Conservation (phyloP, 148 eudicot genomes). For the Heliosperma pusillum region DNA sequence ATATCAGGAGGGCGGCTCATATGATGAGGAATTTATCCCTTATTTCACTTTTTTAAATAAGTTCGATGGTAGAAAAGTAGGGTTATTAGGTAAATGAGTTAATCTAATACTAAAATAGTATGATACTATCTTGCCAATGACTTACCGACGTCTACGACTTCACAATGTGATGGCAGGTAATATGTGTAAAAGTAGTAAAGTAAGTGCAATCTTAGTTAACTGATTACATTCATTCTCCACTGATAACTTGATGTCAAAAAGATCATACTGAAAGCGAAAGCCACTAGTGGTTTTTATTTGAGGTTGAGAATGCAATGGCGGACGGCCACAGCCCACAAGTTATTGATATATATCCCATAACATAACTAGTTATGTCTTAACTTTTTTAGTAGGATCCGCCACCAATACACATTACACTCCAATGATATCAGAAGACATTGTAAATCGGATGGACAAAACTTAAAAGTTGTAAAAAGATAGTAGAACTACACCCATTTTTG, state of each 20-base stretch:
- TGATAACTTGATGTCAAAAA: slow-evolving; percentile 1
- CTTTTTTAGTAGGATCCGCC: slow-evolving; percentile 27
- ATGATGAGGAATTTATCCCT: too few species aligned
- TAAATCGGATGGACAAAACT: slow-evolving; percentile 1
- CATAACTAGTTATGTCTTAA: slow-evolving; percentile 12
- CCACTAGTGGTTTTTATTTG: slow-evolving; percentile 11
- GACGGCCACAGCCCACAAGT: slow-evolving; percentile 21
- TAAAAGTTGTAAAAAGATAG: slow-evolving; percentile 9
- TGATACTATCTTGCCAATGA: not conserved
- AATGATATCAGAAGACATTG: slow-evolving; percentile 12
- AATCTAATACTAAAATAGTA: too few species aligned
- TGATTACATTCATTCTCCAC: slow-evolving; percentile 1
- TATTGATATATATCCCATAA: slow-evolving; percentile 9
- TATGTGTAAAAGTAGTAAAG: slow-evolving; percentile 8
- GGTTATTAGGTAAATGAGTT: too few species aligned
- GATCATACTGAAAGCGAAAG: slow-evolving; percentile 23
- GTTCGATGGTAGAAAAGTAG: too few species aligned
- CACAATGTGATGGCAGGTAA: not conserved
- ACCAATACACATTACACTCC: slow-evolving; percentile 10
- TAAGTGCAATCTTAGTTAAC: not conserved
- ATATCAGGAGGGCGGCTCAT: too few species aligned
- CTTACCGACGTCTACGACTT: not conserved
- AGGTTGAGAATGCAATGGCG: slow-evolving; percentile 13
- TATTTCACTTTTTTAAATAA: too few species aligned
- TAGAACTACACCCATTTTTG: not conserved